Conservation (phyloP, 2,329 filamentous ascomycete genomes). For the Epichloe baconii region DNA sequence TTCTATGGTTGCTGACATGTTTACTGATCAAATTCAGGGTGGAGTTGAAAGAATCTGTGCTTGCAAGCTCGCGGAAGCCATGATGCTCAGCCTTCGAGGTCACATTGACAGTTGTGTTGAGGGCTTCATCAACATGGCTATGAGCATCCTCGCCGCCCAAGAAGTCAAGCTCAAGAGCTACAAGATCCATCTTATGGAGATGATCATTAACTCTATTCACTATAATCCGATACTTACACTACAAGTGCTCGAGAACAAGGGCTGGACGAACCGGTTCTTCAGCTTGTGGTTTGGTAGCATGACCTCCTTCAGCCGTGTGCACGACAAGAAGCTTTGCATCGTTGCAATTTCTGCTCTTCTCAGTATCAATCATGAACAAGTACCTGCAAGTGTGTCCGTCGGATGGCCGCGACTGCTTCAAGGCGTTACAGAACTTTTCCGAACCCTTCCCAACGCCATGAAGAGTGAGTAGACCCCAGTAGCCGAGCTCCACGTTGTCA, state of each 20-base stretch:
- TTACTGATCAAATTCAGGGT: slow-evolving; percentile 80
- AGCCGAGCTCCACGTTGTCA: background rate
- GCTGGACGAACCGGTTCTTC: slow-evolving; percentile 98
- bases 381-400: slow-evolving; percentile 83
- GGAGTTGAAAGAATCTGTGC: slow-evolving; percentile 93
- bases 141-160: slow-evolving; percentile 62
- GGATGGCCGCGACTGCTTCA: slow-evolving; percentile 87
- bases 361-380: slow-evolving; percentile 63
- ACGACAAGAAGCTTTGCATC: slow-evolving; percentile 98
- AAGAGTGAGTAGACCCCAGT: slow-evolving; percentile 51
- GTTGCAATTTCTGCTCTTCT: slow-evolving; percentile 82
- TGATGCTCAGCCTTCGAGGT: slow-evolving; percentile 89
- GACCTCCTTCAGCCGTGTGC: slow-evolving; percentile 80
- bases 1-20: slow-evolving; percentile 92
- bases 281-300: slow-evolving; percentile 97
- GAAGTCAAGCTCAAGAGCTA: slow-evolving; percentile 86
- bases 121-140: slow-evolving; percentile 80
- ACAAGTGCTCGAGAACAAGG: slow-evolving; percentile 76
- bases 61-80: slow-evolving; percentile 91
- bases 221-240: slow-evolving; percentile 85
- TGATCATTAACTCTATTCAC: slow-evolving; percentile 96
- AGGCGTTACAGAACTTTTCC: slow-evolving; percentile 83
- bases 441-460: slow-evolving; percentile 73
- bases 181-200: slow-evolving; percentile 93
- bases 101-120: slow-evolving; percentile 80